Conservation (phyloP, 2,329 filamentous ascomycete species). For the Hymenoscyphus fraxineus region DNA sequence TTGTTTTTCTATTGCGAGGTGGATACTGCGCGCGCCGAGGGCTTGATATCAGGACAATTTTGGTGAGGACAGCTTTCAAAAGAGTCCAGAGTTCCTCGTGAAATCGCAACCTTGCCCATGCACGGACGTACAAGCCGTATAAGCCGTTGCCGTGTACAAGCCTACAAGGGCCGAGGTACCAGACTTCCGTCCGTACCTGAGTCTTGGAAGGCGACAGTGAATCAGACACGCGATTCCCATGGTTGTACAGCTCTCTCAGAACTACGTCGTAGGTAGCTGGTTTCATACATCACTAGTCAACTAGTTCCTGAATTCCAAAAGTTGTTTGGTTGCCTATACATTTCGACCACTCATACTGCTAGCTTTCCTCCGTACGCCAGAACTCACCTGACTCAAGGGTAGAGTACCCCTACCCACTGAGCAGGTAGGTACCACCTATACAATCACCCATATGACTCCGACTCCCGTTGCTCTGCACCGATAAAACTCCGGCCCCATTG, state of each 20-base stretch:
- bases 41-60: neutral
- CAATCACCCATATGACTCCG: neutral
- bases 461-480: no score
- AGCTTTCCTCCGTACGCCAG: neutral
- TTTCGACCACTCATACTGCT: neutral
- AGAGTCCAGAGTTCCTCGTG: neutral
- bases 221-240: no score
- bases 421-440: no score
- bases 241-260: no score
- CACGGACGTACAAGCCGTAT: neutral
- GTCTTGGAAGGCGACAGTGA: no score
- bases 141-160: no score
- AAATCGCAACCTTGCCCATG: neutral
- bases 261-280: no score
- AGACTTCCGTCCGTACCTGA: no score
- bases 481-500: no score
- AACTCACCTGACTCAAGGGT: neutral
- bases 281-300: no score
- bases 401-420: no score
- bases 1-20: neutral
- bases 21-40: neutral
- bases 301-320: neutral
- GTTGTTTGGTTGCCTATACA: neutral
- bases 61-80: constrained; percentile 6
- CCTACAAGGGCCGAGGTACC: no score